Base-by-base conservation (phyloP, 768 basidiomycete genomes). In the Daedalea quercina region DNA sequence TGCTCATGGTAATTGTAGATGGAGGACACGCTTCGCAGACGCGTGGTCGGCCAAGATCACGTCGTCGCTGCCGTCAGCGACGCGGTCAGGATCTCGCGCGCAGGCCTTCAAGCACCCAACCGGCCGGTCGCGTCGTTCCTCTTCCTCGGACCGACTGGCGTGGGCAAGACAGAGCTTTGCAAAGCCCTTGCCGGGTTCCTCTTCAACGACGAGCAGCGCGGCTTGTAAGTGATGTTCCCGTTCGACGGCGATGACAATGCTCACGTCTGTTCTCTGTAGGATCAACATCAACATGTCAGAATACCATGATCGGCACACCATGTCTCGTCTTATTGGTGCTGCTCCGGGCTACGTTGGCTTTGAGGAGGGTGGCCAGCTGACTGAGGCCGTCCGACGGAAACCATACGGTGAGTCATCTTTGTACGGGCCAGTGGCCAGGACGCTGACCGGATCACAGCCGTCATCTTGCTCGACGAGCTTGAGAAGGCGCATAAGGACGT, bases 201-300 rank as follows among this genome's bases (percentile, higher is more conserved):
- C 53, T 96, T 91, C 71, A 86, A 92, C 54, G 90, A 94, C 56
- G 91, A 94, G 63, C 83, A 87, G 53, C 74, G 87, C 41, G 93
- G 90, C 11, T 63, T 95, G 90, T 90, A 62, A 69, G 82, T 76
- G n/a, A 28, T 24, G 23, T 42, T 52, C 28, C 11, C 28, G 9
- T 11, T 28, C 0, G 0, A 9, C 7, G 23, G 13, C 12, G n/a
- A 2, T 0, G n/a, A 42, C 19, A 33, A 46, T 51, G 24, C 45
- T 17, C 33, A 15, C 3, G n/a, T 20, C 33, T 20, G n/a, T 0
- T 19, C 22, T 8, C 9, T 12, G 47, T 55, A 90, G 87, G 50
- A 91, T 94, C 57, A 89, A 85, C 54, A 91, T 95, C 64, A 94
- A 96, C 60, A 94, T 95, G 91, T 88, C 89, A n/a, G 90, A 96